These are phyloP conservation scores for Simplicillium aogashimaense DNA, from an alignment of 2,329 filamentous ascomycete species.

Conservation along the genomic window DNA sequence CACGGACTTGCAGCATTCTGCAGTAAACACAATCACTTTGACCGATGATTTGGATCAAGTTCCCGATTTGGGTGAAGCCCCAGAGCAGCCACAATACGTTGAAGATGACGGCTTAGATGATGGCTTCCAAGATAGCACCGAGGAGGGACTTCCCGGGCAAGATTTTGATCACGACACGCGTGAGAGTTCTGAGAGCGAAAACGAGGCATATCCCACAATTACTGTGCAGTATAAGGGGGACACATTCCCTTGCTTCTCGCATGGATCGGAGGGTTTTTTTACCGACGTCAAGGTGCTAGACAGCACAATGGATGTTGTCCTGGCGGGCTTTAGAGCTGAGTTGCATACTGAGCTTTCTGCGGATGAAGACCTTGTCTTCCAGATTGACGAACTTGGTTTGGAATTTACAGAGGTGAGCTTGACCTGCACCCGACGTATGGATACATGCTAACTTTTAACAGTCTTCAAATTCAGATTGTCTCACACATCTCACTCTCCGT, in stretches of 20 bases:
- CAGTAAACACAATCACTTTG: neutral
- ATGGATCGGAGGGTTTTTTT: slow-evolving; percentile 31
- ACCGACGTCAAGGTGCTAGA: slow-evolving; percentile 30
- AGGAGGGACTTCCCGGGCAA: neutral
- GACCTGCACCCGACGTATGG: neutral
- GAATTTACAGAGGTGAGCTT: slow-evolving; percentile 40
- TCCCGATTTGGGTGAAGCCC: too few species aligned
- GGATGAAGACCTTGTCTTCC: slow-evolving; percentile 39
- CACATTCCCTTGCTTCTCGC: slow-evolving; percentile 30
- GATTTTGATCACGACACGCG: neutral
- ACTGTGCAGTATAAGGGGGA: slow-evolving; percentile 33
- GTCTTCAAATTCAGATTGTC: slow-evolving; percentile 23
- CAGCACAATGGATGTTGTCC: slow-evolving; percentile 31
- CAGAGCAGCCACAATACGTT: too few species aligned
- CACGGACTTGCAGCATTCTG: neutral
- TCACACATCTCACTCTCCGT: slow-evolving; percentile 26
- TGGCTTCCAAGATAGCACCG: neutral
- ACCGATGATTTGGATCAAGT: too few species aligned
- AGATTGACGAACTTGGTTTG: slow-evolving; percentile 40
- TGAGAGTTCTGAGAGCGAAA: slow-evolving; percentile 4
- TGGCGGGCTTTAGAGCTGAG: slow-evolving; percentile 34
- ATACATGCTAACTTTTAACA: slow-evolving; percentile 17
- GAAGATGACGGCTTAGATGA: slow-evolving; percentile 1
- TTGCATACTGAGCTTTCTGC: slow-evolving; percentile 32
- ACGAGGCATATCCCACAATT: slow-evolving; percentile 21